A percentile compares a stretch with the other conserved stretches of the same genome.
phyloP scores from a whole-genome alignment of 83 land plant species.

The Diphasiastrum complanatum region DNA sequence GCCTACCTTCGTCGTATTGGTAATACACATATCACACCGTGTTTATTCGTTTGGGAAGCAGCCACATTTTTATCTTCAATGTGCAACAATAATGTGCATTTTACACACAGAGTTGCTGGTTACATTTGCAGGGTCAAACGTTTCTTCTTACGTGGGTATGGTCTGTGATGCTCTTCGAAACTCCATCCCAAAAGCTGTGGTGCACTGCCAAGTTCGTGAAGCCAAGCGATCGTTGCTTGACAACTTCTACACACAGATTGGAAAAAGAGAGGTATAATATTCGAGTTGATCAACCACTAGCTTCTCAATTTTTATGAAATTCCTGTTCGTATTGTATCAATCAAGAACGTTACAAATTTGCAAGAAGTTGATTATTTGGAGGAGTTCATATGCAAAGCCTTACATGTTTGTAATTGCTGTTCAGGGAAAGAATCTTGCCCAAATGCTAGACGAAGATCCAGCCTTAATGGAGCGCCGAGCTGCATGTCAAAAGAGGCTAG shows the following conservation, averaged over 20 bases:
- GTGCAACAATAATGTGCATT: too few relatives aligned
- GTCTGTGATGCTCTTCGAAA: slow-evolving; percentile 47
- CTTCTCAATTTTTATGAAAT: neutral
- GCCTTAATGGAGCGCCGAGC: slow-evolving; percentile 68
- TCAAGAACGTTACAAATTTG: neutral
- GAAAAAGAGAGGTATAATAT: slow-evolving; percentile 33
- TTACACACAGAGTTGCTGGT: too few relatives aligned
- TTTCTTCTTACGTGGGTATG: slow-evolving; percentile 52
- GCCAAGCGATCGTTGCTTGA: slow-evolving; percentile 62
- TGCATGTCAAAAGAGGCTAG: slow-evolving; percentile 65
- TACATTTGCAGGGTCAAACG: too few relatives aligned
- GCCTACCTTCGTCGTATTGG: too few relatives aligned
- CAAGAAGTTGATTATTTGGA: neutral
- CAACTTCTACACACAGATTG: slow-evolving; percentile 41
- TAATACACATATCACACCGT: too few relatives aligned
- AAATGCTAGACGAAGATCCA: slow-evolving; percentile 63
- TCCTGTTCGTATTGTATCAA: neutral
- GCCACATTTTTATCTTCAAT: too few relatives aligned
- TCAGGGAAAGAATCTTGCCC: slow-evolving; percentile 20
- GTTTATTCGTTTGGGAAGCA: too few relatives aligned
- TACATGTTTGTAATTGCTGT: neutral
- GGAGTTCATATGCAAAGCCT: neutral
- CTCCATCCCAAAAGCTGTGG: slow-evolving; percentile 64
- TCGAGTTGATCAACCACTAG: neutral
- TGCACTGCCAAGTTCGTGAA: slow-evolving; percentile 63